Percentiles rank a stretch among this genome's conserved stretches.
phyloP scores from a whole-genome alignment of 2,329 filamentous ascomycete genomes.

The Fragosphaeria purpurea region DNA sequence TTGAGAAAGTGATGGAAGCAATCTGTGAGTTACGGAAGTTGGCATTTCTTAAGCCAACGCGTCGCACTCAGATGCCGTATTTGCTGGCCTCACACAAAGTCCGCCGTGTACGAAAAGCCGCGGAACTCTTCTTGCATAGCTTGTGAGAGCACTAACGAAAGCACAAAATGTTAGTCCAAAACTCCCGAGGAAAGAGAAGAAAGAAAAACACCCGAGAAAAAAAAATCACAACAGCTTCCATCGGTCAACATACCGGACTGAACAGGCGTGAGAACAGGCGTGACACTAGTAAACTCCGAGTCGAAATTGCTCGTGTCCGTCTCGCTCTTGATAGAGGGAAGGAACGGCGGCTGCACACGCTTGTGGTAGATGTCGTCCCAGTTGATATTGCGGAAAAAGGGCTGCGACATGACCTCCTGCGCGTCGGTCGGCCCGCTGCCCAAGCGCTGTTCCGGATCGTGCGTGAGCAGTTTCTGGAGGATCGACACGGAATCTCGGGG shows the following conservation, averaged over 20 bases:
- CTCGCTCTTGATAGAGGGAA: conserved; percentile 78
- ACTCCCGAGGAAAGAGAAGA: background rate
- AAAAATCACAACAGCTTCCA: conserved; percentile 12
- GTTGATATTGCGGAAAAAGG: conserved; percentile 95
- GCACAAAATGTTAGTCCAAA: conserved; percentile 29
- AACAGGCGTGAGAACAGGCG: conserved; percentile 90
- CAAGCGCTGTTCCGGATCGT: conserved; percentile 85
- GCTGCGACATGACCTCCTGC: conserved; percentile 97
- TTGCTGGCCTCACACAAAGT: conserved; percentile 55
- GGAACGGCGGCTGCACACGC: conserved; percentile 77
- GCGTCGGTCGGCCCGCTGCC: conserved; percentile 94
- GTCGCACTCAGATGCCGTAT: no score
- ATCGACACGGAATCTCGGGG: conserved; percentile 95
- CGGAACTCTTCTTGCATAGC: conserved; percentile 99
- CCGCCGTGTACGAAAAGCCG: conserved; percentile 93
- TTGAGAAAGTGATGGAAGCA: no score
- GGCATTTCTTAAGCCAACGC: no score
- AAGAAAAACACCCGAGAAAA: conserved; percentile 23
- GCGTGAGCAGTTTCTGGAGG: conserved; percentile 89
- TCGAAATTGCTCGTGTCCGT: conserved; percentile 99
- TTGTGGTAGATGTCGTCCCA: conserved; percentile 99
- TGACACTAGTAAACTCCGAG: conserved; percentile 96
- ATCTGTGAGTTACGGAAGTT: no score
- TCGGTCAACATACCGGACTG: conserved; percentile 63
- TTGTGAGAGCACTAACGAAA: conserved; percentile 70